These are phyloP conservation scores for Tetrapyrgos nigripes DNA, from an alignment of 1,284 basidiomycete species.

Conservation along the genomic window DNA sequence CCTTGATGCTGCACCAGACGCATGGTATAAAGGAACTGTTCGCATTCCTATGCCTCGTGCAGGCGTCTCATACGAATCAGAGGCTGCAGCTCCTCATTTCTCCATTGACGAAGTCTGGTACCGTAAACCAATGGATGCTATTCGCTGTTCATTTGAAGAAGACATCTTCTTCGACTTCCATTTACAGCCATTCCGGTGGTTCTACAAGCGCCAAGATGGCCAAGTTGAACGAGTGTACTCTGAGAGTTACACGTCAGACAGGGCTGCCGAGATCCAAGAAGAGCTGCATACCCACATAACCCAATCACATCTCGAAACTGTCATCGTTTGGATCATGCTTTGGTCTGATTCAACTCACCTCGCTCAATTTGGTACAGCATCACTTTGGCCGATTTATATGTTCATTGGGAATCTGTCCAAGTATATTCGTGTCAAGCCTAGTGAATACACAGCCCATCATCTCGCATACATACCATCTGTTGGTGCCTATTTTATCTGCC, in stretches of 20 bases:
- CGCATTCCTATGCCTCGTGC: conserved; percentile 3
- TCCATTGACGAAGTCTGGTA: not conserved
- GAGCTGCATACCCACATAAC: not conserved
- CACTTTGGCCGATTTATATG: conserved; percentile 38
- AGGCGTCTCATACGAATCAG: not conserved
- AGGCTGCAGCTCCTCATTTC: conserved; percentile 1
- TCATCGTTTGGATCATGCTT: conserved; percentile 9
- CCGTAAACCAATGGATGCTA: not conserved
- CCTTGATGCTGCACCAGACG: not conserved
- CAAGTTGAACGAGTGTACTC: conserved; percentile 6
- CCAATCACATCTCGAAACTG: not conserved
- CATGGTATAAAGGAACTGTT: conserved; percentile 1
- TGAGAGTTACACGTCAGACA: conserved; percentile 7
- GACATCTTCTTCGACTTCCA: not conserved
- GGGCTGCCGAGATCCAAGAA: not conserved
- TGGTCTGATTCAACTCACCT: conserved; percentile 33
- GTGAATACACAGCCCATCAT: conserved; percentile 25
- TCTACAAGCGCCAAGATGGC: conserved; percentile 6
- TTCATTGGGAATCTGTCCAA: conserved; percentile 36
- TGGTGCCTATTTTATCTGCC: conserved; percentile 4
- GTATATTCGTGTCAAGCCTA: conserved; percentile 24
- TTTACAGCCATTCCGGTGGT: conserved; percentile 7
- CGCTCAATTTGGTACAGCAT: conserved; percentile 34
- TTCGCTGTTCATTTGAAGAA: not conserved
- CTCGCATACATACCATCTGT: conserved; percentile 14